Evolutionary conservation across 495 filamentous ascomycete species (phyloP).

Genomic region (Penicillium herquei): DNA sequence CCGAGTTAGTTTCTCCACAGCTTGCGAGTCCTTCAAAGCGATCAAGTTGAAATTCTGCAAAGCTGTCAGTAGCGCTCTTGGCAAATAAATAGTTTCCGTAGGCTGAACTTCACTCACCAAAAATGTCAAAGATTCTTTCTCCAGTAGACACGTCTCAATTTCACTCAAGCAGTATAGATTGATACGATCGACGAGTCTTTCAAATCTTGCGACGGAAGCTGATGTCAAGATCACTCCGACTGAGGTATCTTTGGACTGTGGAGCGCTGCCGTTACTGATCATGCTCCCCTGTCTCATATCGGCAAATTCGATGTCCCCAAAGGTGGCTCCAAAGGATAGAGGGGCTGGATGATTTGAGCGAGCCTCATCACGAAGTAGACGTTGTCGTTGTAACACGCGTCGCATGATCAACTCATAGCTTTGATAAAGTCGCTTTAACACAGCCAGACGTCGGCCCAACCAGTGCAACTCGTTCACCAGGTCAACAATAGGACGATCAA

Average conservation of each 20-base stretch:
- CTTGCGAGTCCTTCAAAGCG: conserved; percentile 76
- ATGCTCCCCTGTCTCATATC: conserved; percentile 30
- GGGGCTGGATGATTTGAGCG: conserved; percentile 20
- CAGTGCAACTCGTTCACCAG: conserved; percentile 72
- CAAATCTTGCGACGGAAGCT: conserved; percentile 70
- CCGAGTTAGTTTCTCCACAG: conserved; percentile 73
- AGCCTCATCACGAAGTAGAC: conserved; percentile 39
- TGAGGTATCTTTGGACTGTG: conserved; percentile 24
- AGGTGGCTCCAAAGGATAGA: conserved; percentile 22
- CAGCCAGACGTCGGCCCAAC: conserved; percentile 63
- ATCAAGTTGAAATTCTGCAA: conserved; percentile 84
- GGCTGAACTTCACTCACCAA: conserved; percentile 47
- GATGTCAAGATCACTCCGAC: conserved; percentile 61
- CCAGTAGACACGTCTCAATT: conserved; percentile 73
- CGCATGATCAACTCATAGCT: conserved; percentile 77
- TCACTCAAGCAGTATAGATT: conserved; percentile 77
- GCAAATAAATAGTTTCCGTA: background rate
- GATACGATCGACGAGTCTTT: conserved; percentile 72
- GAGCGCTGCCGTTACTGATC: conserved; percentile 22
- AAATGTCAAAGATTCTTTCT: conserved; percentile 75
- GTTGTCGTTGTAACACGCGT: conserved; percentile 60
- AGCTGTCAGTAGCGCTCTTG: background rate
- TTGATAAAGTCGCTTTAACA: conserved; percentile 73
- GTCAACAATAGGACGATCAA: conserved; percentile 54
- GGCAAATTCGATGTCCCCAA: conserved; percentile 27